Evolutionary conservation across 176 grass and related monocot species (phyloP).

Genomic region (Cenchrus fungigraminus): DNA sequence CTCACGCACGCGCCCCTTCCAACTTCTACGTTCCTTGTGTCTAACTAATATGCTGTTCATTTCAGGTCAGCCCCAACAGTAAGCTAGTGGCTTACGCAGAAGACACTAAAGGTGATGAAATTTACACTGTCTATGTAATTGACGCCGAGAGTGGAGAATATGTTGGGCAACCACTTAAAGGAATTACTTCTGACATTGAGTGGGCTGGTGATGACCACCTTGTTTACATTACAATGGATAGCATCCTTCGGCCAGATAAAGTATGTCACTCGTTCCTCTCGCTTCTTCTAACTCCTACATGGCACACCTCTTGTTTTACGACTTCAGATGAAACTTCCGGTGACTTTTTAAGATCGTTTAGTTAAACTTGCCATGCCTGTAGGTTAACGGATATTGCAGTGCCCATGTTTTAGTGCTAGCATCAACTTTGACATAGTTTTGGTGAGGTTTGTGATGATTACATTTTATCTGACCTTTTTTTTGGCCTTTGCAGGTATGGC

Average conservation of each 20-base stretch:
- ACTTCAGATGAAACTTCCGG: not conserved
- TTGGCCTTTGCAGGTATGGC: conserved; percentile 64
- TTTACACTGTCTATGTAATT: conserved; percentile 83
- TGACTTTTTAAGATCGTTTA: not conserved
- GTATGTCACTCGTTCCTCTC: conserved; percentile 28
- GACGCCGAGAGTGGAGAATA: conserved; percentile 60
- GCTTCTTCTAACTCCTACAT: conserved; percentile 31
- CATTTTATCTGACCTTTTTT: conserved; percentile 33
- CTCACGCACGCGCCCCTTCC: not conserved
- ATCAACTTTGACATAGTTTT: not conserved
- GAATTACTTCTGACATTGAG: conserved; percentile 72
- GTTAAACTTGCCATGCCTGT: not conserved
- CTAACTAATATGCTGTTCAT: not conserved
- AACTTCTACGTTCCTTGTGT: conserved; percentile 9
- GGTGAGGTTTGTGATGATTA: not conserved
- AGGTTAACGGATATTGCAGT: not conserved
- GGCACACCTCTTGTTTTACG: not conserved
- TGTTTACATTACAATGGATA: conserved; percentile 89
- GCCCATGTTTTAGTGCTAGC: not conserved
- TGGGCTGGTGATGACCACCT: conserved; percentile 83
- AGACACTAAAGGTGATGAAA: conserved; percentile 92
- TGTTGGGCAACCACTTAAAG: conserved; percentile 68
- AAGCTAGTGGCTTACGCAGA: conserved; percentile 84
- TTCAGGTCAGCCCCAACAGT: conserved; percentile 84
- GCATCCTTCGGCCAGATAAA: conserved; percentile 86